Percentiles rank a stretch among this genome's conserved stretches.
Conservation (phyloP, 2,329 filamentous ascomycete species). For the Alternaria rosae region DNA sequence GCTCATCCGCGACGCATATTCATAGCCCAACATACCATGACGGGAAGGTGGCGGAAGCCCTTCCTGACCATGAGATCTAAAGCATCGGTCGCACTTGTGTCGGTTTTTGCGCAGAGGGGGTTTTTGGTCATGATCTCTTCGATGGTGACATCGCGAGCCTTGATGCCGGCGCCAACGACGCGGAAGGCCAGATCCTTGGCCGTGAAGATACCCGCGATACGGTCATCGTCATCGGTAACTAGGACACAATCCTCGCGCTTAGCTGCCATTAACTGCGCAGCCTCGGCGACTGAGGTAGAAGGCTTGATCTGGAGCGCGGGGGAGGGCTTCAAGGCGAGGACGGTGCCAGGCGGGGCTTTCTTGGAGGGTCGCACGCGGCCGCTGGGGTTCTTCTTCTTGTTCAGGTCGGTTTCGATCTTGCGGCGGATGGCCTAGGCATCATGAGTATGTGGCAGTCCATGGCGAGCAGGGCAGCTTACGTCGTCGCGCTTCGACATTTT, state of each 20-base stretch:
- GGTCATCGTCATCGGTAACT: slow-evolving; percentile 96
- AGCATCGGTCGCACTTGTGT: slow-evolving; percentile 97
- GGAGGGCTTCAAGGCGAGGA: slow-evolving; percentile 93
- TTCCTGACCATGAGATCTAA: slow-evolving; percentile 98
- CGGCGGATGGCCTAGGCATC: slow-evolving; percentile 82
- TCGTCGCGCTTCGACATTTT: slow-evolving; percentile 99
- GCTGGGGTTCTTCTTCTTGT: slow-evolving; percentile 89
- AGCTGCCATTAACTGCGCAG: slow-evolving; percentile 97
- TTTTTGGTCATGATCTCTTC: slow-evolving; percentile 99
- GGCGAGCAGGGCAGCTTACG: slow-evolving; percentile 64
- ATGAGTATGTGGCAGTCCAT: slow-evolving; percentile 10
- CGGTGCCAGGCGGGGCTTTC: slow-evolving; percentile 94
- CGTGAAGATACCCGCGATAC: slow-evolving; percentile 98
- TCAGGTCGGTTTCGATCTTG: slow-evolving; percentile 97
- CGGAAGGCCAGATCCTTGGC: slow-evolving; percentile 98
- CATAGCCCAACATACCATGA: slow-evolving; percentile 66
- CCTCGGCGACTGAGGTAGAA: slow-evolving; percentile 89
- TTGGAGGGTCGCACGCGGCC: slow-evolving; percentile 82
- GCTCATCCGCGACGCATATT: neutral
- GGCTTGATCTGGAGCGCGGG: slow-evolving; percentile 98
- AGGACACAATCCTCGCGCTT: slow-evolving; percentile 98
- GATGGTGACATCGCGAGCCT: slow-evolving; percentile 89
- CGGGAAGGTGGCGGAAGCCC: slow-evolving; percentile 94
- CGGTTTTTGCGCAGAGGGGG: slow-evolving; percentile 93
- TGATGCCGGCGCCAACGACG: slow-evolving; percentile 88